Evolutionary conservation across 2,329 filamentous ascomycete genomes (phyloP), one percentile per base, ranked within the genome.

Genomic region (Lasiodiplodia theobromae): DNA sequence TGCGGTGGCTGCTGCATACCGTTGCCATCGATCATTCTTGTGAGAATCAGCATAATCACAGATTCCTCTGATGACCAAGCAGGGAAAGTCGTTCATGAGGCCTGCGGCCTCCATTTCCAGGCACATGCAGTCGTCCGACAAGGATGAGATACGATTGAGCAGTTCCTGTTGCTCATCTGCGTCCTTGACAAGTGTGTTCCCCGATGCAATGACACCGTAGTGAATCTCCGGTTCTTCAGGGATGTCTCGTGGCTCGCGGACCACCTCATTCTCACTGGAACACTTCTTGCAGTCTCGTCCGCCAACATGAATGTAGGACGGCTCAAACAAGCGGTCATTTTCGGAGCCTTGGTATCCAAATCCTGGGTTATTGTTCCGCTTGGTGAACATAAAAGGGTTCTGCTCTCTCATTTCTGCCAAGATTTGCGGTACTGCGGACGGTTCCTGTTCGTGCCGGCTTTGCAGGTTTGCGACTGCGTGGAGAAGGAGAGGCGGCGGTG

Each of bases 71-170:
- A 40, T 16, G 2, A 16, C 37, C 14, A 40, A 6, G 11, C 37
- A 40, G 37, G 37, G 37, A 3, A 40, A 40, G 2, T 40, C 37
- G 4, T 40, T 40, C 37, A 40, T 40, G 12, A 40, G 37, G 14
- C 37, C 37, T 6, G 37, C 37, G 11, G 68, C 69, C 18, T 70
- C 68, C 56, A 70, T 70, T n/a, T 68, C 71, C 40, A 74, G 40
- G 57, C 72, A 76, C 5, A 74, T 70, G 5, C 58, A 63, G 6
- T 34, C 12, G 8, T 51, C 11, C 2, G 37, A 5, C 1, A 40
- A 40, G 2, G 11, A 5, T 12, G 28, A 28, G 4, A 63, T 11
- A 3, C n/a, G 21, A 1, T 18, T 18, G 16, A 38, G 16, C 3
- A 51, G 11, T 8, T 3, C 0, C 0, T 23, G 10, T 0, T 21